Evolutionary conservation across 495 filamentous ascomycete species (phyloP).

Genomic region (Trichoderma erinaceum): DNA sequence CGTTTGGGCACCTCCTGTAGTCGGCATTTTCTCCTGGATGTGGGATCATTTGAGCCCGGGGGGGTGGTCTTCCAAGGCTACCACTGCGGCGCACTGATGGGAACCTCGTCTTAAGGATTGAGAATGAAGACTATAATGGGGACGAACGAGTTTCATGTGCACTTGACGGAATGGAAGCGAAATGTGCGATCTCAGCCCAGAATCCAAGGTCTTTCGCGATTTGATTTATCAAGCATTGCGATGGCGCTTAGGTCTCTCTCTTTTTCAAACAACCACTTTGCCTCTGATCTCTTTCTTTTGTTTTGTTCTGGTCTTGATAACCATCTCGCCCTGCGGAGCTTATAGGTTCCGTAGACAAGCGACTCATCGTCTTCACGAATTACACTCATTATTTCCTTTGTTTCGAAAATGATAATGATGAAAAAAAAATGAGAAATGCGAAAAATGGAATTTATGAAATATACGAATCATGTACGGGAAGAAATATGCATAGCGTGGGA

Average conservation of each 20-base stretch:
- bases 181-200: neutral
- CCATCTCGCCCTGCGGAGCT: neutral
- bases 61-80: neutral
- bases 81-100: neutral
- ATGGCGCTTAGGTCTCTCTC: neutral
- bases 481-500: neutral
- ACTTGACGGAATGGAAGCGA: neutral
- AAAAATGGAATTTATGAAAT: neutral
- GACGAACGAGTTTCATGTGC: neutral
- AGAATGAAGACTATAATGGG: too few species aligned
- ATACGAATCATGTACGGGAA: neutral
- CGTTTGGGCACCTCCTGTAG: neutral
- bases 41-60: conserved; percentile 2
- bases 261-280: neutral
- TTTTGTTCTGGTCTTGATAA: neutral
- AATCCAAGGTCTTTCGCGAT: neutral
- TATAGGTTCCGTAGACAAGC: neutral
- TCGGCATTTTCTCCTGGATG: conserved; percentile 12
- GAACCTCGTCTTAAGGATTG: neutral
- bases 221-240: neutral
- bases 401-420: neutral
- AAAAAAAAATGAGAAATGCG: neutral
- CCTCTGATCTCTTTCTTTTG: neutral
- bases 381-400: conserved; percentile 8
- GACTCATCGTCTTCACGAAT: conserved; percentile 12